phyloP scores from a whole-genome alignment of 495 filamentous ascomycete genomes.

The Neurospora sp. region DNA sequence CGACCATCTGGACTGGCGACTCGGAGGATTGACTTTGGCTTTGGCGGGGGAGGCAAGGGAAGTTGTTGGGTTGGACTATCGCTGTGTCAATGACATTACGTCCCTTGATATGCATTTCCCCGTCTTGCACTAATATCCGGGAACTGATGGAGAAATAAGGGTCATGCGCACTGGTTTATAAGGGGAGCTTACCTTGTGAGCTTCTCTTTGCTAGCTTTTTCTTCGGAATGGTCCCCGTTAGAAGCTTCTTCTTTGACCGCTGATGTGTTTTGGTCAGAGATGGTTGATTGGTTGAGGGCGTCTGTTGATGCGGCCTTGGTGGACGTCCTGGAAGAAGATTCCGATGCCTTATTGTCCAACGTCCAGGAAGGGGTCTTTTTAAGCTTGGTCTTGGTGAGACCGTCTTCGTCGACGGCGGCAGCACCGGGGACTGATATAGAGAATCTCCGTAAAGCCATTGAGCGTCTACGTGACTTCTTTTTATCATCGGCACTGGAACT shows the following conservation, averaged over 20 bases:
- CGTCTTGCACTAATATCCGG: too few species aligned
- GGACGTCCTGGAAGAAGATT: slow-evolving; percentile 11
- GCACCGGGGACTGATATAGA: slow-evolving; percentile 12
- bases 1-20: slow-evolving; percentile 18
- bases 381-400: slow-evolving; percentile 20
- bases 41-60: slow-evolving; percentile 2
- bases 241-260: slow-evolving; percentile 4
- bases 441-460: slow-evolving; percentile 16
- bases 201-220: slow-evolving; percentile 2
- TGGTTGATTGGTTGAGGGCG: slow-evolving; percentile 13
- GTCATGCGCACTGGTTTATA: too few species aligned
- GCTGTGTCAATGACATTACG: not conserved
- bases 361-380: slow-evolving; percentile 15
- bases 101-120: not conserved
- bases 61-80: slow-evolving; percentile 4
- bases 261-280: not conserved
- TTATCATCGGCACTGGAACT: slow-evolving; percentile 19
- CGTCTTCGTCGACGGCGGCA: slow-evolving; percentile 5
- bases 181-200: slow-evolving; percentile 8
- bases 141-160: too few species aligned
- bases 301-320: slow-evolving; percentile 16
- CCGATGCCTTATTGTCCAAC: slow-evolving; percentile 7
- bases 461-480: slow-evolving; percentile 24
- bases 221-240: not conserved
- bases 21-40: slow-evolving; percentile 23